These are phyloP conservation scores for Trichoderma gamsii DNA, from an alignment of 495 filamentous ascomycete species.

Conservation along the genomic window DNA sequence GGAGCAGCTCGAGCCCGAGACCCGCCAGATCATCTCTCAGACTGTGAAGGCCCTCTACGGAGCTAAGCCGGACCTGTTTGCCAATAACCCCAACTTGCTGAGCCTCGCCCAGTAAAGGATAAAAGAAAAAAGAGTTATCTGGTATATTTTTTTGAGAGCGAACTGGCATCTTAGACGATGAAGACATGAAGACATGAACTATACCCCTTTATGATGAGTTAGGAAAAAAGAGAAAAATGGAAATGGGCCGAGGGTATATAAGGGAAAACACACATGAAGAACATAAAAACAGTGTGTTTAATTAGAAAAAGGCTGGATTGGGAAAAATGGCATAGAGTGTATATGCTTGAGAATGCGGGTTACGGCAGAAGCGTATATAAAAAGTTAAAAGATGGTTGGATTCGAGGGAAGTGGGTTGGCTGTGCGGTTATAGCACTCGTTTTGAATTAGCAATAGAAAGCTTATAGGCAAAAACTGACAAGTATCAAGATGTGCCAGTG, in stretches of 20 bases:
- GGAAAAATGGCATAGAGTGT: background rate
- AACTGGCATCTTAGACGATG: constrained; percentile 1
- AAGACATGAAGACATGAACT: constrained; percentile 11
- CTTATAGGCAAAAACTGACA: no score
- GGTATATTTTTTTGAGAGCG: background rate
- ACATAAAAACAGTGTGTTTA: background rate
- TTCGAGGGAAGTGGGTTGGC: background rate
- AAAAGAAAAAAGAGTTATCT: background rate
- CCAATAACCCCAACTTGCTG: constrained; percentile 26
- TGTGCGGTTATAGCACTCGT: no score
- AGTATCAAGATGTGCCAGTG: no score
- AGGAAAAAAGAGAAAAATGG: background rate
- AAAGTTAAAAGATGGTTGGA: background rate
- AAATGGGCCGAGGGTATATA: constrained; percentile 1
- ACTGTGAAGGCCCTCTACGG: constrained; percentile 26
- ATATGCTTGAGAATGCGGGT: background rate
- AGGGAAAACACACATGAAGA: background rate
- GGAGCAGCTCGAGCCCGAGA: constrained; percentile 80
- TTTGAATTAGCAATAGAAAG: no score
- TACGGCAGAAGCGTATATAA: no score
- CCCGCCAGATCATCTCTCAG: constrained; percentile 43
- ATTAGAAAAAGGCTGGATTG: background rate
- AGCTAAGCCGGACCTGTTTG: constrained; percentile 28
- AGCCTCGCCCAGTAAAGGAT: constrained; percentile 25
- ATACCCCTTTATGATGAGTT: constrained; percentile 13